Base-by-base conservation (phyloP, 2,329 filamentous ascomycete species). In the Scopulariopsis brevicaulis region DNA sequence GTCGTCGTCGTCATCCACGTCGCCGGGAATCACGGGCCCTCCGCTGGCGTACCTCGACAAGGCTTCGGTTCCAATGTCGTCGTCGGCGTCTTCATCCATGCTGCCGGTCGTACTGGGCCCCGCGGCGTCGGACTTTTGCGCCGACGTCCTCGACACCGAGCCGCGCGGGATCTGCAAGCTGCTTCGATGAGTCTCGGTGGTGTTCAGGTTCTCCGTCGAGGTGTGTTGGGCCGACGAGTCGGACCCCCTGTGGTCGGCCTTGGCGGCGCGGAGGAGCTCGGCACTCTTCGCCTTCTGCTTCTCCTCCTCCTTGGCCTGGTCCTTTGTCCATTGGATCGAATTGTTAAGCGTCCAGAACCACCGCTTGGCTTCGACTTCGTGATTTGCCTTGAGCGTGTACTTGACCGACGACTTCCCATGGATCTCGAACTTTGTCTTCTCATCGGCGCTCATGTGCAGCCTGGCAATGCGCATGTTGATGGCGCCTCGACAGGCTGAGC, bases 271-370 rank as follows among this genome's bases (percentile, higher is more conserved):
- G 56, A 96, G 72, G 40, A 86, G 79, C 70, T 94, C 90, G 6
- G 86, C 87, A 65, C 86, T 88, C 59, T 84, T 85, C 8, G 84
- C 84, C 37, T 85, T 85, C 60, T 91, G 85, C 63, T 80, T 85
- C 67, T 93, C 87, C 65, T 96, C 93, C 69, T 96, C 90, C 64
- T 88, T 92, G 8, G 90, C 92, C 73, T 97, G 94, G 67, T 99
- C 94, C 71, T 99, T 99, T 62, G 90, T 87, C 88, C 90, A 97
- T 69, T 97, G 94, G 55, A 99, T 99, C 6, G 94, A 93, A 69
- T 99, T 99, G 74, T 99, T 99, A 62, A 99, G 77, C 0, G 94
- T 90, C 94, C 94, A 99, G 72, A 95, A 99, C 94, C 94, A 99
- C 58, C 94, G 84, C 73, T 99, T 99, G 6, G 94, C 93, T 71